phyloP scores from a whole-genome alignment of 805 yeast genomes.

The Candida succiphila region DNA sequence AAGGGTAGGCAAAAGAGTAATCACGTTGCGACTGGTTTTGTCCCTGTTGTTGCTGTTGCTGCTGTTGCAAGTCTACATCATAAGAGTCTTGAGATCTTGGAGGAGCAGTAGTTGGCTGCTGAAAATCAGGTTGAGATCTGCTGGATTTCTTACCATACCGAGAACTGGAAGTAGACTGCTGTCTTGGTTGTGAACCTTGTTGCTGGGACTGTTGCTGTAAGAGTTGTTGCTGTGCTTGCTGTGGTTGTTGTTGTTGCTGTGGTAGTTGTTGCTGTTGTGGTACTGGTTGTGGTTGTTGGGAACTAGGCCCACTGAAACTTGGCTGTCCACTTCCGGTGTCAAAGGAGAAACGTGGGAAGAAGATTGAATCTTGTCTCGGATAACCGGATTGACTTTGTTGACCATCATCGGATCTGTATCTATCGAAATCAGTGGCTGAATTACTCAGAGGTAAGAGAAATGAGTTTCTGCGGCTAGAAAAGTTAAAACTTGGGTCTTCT shows the following conservation, averaged over 20 bases:
- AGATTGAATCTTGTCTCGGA: slow-evolving; percentile 20
- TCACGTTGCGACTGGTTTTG: slow-evolving; percentile 16
- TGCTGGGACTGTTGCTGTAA: background rate
- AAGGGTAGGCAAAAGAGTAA: slow-evolving; percentile 16
- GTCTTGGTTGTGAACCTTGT: background rate
- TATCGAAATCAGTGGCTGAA: slow-evolving; percentile 5
- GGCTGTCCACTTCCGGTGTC: slow-evolving; percentile 10
- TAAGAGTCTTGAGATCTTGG: background rate
- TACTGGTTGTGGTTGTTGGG: background rate
- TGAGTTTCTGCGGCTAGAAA: slow-evolving; percentile 16
- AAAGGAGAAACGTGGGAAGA: slow-evolving; percentile 19
- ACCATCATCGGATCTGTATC: background rate
- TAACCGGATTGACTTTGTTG: slow-evolving; percentile 6
- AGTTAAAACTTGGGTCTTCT: slow-evolving; percentile 16
- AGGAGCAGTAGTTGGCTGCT: background rate
- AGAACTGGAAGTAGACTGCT: background rate
- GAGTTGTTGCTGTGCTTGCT: background rate
- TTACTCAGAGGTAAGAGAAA: slow-evolving; percentile 12
- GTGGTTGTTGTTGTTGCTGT: background rate
- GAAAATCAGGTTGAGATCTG: background rate
- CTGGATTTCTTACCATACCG: background rate
- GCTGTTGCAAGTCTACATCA: background rate
- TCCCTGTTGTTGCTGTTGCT: background rate
- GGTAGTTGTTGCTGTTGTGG: slow-evolving; percentile 1
- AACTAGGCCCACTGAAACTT: slow-evolving; percentile 7